Percentiles rank a stretch among this genome's conserved stretches.
Conservation (phyloP, 164 flowering plant species). For the Chloranthus sessilifolius region DNA sequence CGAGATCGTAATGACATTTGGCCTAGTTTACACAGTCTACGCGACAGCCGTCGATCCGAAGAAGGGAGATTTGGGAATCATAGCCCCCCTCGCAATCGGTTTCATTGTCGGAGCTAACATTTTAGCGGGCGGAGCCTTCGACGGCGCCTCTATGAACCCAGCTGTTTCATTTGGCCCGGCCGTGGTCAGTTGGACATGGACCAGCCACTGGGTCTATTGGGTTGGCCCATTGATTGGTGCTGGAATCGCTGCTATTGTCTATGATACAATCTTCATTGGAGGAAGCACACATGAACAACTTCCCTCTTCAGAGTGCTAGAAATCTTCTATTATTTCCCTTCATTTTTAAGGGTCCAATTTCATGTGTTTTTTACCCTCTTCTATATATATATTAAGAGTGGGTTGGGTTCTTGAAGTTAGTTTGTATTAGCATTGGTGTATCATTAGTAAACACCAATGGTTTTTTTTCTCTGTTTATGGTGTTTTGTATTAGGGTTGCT, state of each 20-base stretch:
- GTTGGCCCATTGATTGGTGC: constrained; percentile 38
- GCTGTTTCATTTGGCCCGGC: constrained; percentile 45
- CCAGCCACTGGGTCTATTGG: constrained; percentile 47
- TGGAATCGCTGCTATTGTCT: constrained; percentile 30
- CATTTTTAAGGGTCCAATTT: too few species aligned
- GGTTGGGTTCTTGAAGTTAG: too few species aligned
- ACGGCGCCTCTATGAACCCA: constrained; percentile 51
- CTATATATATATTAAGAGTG: too few species aligned
- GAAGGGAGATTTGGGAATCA: constrained; percentile 31
- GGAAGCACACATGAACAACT: constrained; percentile 31
- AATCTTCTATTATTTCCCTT: too few species aligned
- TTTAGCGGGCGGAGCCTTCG: constrained; percentile 41
- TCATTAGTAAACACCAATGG: too few species aligned
- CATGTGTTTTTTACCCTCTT: too few species aligned
- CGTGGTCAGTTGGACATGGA: constrained; percentile 46
- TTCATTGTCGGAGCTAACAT: constrained; percentile 49
- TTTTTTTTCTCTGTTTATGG: too few species aligned
- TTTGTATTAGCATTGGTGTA: too few species aligned
- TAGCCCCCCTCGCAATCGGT: constrained; percentile 44
- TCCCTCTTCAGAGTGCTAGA: constrained; percentile 31
- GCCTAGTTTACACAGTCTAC: constrained; percentile 19
- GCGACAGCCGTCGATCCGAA: constrained; percentile 21
- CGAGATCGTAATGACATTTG: constrained; percentile 29
- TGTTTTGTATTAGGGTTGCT: too few species aligned
- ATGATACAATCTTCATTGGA: constrained; percentile 28